Evolutionary conservation across 2,329 filamentous ascomycete genomes (phyloP).

Genomic region (Aspergillus luchuensis): DNA sequence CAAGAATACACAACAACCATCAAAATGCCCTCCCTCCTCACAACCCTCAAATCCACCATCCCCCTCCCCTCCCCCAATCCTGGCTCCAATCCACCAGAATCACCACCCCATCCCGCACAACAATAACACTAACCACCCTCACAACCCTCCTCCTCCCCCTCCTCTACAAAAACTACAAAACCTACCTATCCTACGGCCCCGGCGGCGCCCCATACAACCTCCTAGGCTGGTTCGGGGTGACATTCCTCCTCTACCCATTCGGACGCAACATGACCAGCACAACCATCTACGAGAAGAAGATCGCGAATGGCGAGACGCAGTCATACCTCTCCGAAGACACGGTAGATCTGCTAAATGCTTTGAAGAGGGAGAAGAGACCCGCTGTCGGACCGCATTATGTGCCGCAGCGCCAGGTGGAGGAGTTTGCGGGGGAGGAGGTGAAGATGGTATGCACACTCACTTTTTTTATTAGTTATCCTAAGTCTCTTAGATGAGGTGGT

Average conservation of each 20-base stretch:
- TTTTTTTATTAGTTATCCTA: too few relatives aligned
- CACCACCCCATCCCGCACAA: constrained; percentile 12
- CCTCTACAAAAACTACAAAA: constrained; percentile 38
- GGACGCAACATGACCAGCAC: constrained; percentile 33
- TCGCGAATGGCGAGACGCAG: constrained; percentile 22
- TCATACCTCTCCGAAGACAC: constrained; percentile 21
- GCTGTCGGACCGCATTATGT: constrained; percentile 31
- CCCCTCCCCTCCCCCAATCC: neutral
- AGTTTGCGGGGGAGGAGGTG: constrained; percentile 25
- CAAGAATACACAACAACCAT: neutral
- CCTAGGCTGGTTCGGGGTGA: constrained; percentile 37
- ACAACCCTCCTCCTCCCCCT: constrained; percentile 24
- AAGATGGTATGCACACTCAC: constrained; percentile 23
- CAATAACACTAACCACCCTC: neutral
- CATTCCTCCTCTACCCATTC: constrained; percentile 28
- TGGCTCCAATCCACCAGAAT: neutral
- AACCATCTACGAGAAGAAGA: constrained; percentile 27
- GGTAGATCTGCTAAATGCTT: constrained; percentile 3
- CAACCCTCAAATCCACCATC: neutral
- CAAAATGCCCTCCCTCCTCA: neutral
- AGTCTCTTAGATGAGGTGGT: too few relatives aligned
- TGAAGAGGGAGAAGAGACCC: constrained; percentile 23
- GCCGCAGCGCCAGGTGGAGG: constrained; percentile 34
- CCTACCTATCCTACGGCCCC: constrained; percentile 39
- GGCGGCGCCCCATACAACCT: constrained; percentile 41